Evolutionary conservation across 345 rosid species (phyloP).

Genomic region (Fremontodendron californicum): DNA sequence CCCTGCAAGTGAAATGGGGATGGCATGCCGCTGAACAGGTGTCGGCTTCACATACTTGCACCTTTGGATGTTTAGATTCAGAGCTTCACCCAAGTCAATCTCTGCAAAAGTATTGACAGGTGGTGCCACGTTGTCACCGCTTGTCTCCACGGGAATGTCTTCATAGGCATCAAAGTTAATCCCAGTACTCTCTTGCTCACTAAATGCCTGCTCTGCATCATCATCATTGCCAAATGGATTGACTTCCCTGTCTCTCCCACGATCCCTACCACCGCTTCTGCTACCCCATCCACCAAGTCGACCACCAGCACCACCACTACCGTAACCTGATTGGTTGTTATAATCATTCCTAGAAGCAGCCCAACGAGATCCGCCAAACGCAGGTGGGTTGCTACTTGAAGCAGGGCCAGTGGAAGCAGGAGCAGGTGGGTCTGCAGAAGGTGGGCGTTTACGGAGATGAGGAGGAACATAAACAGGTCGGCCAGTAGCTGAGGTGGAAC

Average conservation of each 20-base stretch:
- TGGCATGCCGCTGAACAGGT: no score
- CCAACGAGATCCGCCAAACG: slow-evolving; percentile 55
- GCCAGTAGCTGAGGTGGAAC: slow-evolving; percentile 33
- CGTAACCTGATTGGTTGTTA: slow-evolving; percentile 23
- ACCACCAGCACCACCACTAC: slow-evolving; percentile 39
- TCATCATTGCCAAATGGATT: no score
- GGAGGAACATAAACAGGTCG: slow-evolving; percentile 78
- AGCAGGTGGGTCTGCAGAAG: slow-evolving; percentile 49
- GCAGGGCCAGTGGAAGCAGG: slow-evolving; percentile 41
- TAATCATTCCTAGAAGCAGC: slow-evolving; percentile 42
- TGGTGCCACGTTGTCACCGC: slow-evolving; percentile 86
- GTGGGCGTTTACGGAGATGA: slow-evolving; percentile 59
- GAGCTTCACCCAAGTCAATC: no score
- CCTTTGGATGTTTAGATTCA: no score
- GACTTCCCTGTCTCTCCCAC: no score
- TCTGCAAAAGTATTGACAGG: slow-evolving; percentile 82
- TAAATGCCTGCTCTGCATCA: no score
- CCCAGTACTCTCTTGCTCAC: no score
- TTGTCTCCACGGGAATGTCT: slow-evolving; percentile 92
- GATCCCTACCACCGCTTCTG: slow-evolving; percentile 76
- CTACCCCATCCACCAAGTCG: slow-evolving; percentile 55
- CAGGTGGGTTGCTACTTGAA: slow-evolving; percentile 38
- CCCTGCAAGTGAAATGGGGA: no score
- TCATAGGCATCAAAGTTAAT: no score
- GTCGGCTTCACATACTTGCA: no score